Conservation (phyloP, 2,329 filamentous ascomycete species). For the Parafenestella ontariensis region DNA sequence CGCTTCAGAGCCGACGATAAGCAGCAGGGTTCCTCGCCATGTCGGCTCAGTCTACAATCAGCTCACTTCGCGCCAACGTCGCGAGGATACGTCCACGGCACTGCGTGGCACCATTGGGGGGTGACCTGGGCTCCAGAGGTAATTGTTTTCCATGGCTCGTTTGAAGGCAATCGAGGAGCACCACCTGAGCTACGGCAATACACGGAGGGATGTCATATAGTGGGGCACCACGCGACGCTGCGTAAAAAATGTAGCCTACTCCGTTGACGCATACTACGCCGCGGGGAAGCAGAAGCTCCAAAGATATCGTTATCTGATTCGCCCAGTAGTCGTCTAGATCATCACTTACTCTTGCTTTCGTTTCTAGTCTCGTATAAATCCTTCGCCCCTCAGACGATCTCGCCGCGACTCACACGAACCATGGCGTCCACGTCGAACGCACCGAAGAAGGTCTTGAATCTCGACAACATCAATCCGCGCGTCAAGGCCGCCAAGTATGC, state of each 20-base stretch:
- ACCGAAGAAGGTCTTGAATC: constrained; percentile 62
- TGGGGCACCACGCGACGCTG: constrained; percentile 37
- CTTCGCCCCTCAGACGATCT: constrained; percentile 5
- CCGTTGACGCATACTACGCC: constrained; percentile 18
- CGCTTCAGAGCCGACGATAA: constrained; percentile 29
- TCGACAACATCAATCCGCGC: constrained; percentile 91
- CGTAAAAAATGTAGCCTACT: constrained; percentile 36
- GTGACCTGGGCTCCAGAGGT: constrained; percentile 33
- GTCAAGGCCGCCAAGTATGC: constrained; percentile 91
- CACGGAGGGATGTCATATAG: constrained; percentile 21
- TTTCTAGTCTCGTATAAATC: constrained; percentile 14
- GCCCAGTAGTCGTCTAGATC: constrained; percentile 16
- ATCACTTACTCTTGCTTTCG: constrained; percentile 15
- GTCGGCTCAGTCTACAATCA: constrained; percentile 38
- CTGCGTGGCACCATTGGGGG: constrained; percentile 7
- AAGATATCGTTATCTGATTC: constrained; percentile 9
- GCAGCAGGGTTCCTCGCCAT: constrained; percentile 33
- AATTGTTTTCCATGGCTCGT: constrained; percentile 27
- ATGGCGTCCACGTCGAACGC: constrained; percentile 51
- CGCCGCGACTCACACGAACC: constrained; percentile 27
- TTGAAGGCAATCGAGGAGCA: neutral
- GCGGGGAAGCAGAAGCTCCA: constrained; percentile 18
- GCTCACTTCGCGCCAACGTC: constrained; percentile 22
- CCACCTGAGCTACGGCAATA: constrained; percentile 11
- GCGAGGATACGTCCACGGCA: constrained; percentile 8